Conservation (phyloP, 495 filamentous ascomycete species). For the Penicillium simplicissimum region DNA sequence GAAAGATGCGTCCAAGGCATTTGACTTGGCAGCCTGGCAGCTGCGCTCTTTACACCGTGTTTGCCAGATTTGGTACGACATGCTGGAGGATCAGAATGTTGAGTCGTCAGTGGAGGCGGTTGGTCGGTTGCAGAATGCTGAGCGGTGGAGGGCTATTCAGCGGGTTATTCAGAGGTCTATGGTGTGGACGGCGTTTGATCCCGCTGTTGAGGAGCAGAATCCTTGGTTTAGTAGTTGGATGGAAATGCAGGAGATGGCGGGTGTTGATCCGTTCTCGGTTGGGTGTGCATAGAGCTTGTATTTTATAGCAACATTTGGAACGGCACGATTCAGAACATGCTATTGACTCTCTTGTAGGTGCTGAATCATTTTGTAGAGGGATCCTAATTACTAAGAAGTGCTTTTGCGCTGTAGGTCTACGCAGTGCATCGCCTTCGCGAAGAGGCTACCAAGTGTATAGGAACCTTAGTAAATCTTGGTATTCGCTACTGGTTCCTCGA, state of each 20-base stretch:
- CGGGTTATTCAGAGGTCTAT: not conserved
- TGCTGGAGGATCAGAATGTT: not conserved
- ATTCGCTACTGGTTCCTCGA: too few species aligned
- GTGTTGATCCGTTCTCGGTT: slow-evolving; percentile 9
- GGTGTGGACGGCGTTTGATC: not conserved
- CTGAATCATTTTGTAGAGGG: too few species aligned
- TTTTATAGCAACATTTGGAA: too few species aligned
- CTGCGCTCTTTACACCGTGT: slow-evolving; percentile 9
- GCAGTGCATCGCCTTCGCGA: too few species aligned
- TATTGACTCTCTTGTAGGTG: too few species aligned
- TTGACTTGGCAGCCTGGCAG: slow-evolving; percentile 9
- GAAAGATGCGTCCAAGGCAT: slow-evolving; percentile 5
- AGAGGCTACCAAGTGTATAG: too few species aligned
- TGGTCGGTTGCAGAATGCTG: not conserved
- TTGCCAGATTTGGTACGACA: slow-evolving; percentile 8
- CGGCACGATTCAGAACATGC: too few species aligned
- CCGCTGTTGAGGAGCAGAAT: not conserved
- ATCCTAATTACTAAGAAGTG: too few species aligned
- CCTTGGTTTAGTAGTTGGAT: slow-evolving; percentile 13
- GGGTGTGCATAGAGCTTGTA: not conserved
- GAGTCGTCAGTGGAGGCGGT: not conserved
- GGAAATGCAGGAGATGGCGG: slow-evolving; percentile 10
- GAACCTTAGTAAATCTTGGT: too few species aligned
- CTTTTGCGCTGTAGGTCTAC: too few species aligned
- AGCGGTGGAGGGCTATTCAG: not conserved